These are phyloP conservation scores for Lyophyllum shimeji DNA, from an alignment of 768 basidiomycete species.

Conservation along the genomic window DNA sequence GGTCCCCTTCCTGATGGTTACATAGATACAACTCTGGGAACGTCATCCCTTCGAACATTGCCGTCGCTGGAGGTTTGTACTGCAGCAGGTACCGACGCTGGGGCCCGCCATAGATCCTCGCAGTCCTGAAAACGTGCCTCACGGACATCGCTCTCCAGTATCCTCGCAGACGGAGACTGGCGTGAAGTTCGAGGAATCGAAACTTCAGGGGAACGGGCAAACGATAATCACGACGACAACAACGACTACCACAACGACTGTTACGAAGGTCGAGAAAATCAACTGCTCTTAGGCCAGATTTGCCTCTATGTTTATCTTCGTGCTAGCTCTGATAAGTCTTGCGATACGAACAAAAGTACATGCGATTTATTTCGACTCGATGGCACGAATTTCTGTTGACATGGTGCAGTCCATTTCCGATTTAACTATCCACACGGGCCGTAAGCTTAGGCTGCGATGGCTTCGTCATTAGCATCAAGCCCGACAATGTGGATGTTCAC, in stretches of 20 bases:
- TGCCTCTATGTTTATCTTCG: not conserved
- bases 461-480: not conserved
- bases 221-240: conserved; percentile 31
- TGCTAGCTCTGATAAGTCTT: not conserved
- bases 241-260: conserved; percentile 27
- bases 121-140: not conserved
- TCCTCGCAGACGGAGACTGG: conserved; percentile 21
- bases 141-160: not conserved
- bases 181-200: conserved; percentile 22
- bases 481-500: not conserved
- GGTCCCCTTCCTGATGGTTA: not conserved
- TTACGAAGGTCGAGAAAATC: conserved; percentile 21
- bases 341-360: not conserved
- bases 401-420: not conserved
- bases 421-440: not conserved
- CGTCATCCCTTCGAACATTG: conserved; percentile 15
- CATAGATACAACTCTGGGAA: conserved; percentile 20
- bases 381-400: not conserved
- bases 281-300: not conserved
- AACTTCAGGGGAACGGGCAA: conserved; percentile 23
- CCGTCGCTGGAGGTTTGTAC: conserved; percentile 22
- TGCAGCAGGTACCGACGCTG: not conserved
- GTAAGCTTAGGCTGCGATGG: not conserved
- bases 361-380: not conserved
- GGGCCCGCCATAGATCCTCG: not conserved